A percentile compares a stretch with the other conserved stretches of the same genome.
These are phyloP conservation scores for Rhodosporidiobolus sp. DNA, from an alignment of 768 basidiomycete genomes.

Conservation along the genomic window DNA sequence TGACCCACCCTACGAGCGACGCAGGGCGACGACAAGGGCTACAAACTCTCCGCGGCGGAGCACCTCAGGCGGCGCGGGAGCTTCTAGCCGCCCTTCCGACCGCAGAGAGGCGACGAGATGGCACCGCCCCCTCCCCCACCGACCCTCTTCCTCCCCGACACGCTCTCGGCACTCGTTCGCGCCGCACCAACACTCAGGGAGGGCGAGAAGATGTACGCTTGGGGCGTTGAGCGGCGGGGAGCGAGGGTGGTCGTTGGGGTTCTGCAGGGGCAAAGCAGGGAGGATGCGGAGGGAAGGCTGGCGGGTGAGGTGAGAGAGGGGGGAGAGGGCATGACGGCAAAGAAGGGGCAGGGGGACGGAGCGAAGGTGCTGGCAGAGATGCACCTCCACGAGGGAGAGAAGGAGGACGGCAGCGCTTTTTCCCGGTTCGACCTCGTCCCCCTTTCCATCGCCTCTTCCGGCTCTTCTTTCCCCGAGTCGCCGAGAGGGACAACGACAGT, in stretches of 20 bases:
- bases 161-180: no score
- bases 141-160: constrained; percentile 9
- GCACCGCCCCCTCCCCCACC: background rate
- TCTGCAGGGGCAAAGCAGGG: background rate
- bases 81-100: constrained; percentile 2
- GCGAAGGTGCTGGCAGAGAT: background rate
- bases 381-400: background rate
- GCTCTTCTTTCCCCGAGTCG: no score
- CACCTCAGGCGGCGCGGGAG: constrained; percentile 22
- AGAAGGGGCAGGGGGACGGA: background rate
- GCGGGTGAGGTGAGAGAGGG: background rate
- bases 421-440: background rate
- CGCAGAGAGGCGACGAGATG: no score
- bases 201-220: background rate
- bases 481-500: no score
- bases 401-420: background rate
- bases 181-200: background rate
- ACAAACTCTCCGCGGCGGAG: background rate
- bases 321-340: background rate
- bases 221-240: background rate
- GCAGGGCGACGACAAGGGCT: constrained; percentile 23
- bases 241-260: background rate
- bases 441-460: background rate
- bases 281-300: background rate
- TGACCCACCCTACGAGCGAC: background rate